Evolutionary conservation across 768 basidiomycete species (phyloP), one percentile per base, ranked within the genome.

Genomic region (Lyophyllum semitale): DNA sequence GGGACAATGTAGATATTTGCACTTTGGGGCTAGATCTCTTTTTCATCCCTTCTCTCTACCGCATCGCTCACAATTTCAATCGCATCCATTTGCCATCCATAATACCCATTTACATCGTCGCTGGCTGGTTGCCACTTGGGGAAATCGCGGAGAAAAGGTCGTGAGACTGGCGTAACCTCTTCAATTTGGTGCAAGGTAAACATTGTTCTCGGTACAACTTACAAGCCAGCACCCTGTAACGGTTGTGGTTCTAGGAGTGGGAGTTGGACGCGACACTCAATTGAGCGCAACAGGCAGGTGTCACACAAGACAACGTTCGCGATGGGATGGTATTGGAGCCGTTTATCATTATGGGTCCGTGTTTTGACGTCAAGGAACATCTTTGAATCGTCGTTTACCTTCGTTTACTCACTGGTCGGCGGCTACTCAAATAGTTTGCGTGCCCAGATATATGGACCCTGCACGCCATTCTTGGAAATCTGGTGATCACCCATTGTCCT

Each of bases 1-100:
- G 52, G 51, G 57, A 53, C 52, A 32, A 17, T 56, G 12, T 48
- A 57, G 32, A 53, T 52, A 57, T 57, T 47, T 30, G 23, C 18
- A 2, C 26, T 48, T 9, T 52, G 9, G 38, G 40, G 29, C 22
- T 23, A 25, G 29, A 18, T 23, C 37, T 48, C 8, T 32, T 45
- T n/a, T 38, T 12, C 23, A 27, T 37, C n/a, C 35, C 26, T 44
- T 44, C 25, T 29, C 43, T 44, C 37, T 25, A 45, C 40, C n/a
- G 18, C 30, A 8, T 20, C 45, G 11, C 25, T 23, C 30, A 9
- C 23, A 42, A 42, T 42, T 42, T 20, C 41, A 42, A 42, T 8
- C 41, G 13, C 3, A 38, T 38, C 37, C 37, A 38, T n/a, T 18
- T n/a, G n/a, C n/a, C n/a, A n/a, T n/a, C n/a, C n/a, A n/a, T n/a